Base-by-base conservation (phyloP, 495 filamentous ascomycete genomes). In the Chaetomium fimeti region DNA sequence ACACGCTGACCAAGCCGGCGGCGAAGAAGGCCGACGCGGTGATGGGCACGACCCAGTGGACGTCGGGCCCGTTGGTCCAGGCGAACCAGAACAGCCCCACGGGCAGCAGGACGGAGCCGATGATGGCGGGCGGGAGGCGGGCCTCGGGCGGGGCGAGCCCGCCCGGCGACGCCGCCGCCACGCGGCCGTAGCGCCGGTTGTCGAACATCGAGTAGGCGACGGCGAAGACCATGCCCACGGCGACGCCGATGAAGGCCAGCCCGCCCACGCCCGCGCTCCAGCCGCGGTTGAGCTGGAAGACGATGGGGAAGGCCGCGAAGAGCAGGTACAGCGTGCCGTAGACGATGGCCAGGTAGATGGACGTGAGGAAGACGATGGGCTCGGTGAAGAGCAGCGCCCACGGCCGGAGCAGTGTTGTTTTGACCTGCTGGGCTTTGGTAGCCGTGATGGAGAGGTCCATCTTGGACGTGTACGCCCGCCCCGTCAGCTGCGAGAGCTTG, bases 301-400 rank as follows among this genome's bases (percentile, higher is more conserved):
- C 88, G 62, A 96, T 80, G 47, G 91, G 86, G 76, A 95, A 96
- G 5, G 92, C 91, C 28, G 90, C 90, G 72, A 98, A 96, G 73
- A 94, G 89, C 32, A 97, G 82, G 73, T 98, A 97, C 1, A 97
- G 76, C 13, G 92, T 91, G 43, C 91, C 93, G 66, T 96, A 83
- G 43, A 96, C 73, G 58, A 96, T 84, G 22, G 91, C 90, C 32
- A 89, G 71, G 69, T 92, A 90, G 15, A 92, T 77, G 68, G 90
- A 91, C 8, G 91, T 82, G 53, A 89, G 83, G 52, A 92, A 74
- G 52, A 91, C 88, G 81, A 97, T 97, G 24, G 90, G 91, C 76
- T 97, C 93, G 59, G 85, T 72, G 58, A 88, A 79, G 38, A 98
- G 82, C 16, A 98, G 82, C 28, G 89, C 77, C 71, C 92, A 88